Evolutionary conservation across 1,284 basidiomycete genomes (phyloP).

Genomic region (Trametes versicolor): DNA sequence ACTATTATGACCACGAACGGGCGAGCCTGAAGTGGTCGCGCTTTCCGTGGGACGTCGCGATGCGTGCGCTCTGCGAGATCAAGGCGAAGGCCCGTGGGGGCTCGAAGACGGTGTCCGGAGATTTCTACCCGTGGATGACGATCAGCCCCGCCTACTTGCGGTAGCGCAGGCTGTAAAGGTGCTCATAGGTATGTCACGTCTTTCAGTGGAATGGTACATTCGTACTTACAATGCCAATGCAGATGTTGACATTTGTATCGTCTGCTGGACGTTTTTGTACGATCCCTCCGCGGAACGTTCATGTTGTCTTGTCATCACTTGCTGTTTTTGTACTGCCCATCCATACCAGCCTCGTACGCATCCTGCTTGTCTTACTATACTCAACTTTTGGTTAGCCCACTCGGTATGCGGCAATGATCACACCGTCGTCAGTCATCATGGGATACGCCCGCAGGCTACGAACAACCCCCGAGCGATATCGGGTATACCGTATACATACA

Average conservation of each 20-base stretch:
- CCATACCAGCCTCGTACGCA: too few relatives aligned
- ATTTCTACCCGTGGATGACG: conserved; percentile 4
- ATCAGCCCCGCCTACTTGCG: conserved; percentile 8
- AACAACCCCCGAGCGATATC: conserved; percentile 4
- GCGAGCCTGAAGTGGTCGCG: conserved; percentile 43
- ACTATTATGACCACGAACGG: conserved; percentile 49
- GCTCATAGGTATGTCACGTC: not conserved
- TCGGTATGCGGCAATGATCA: not conserved
- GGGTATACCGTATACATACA: conserved; percentile 21
- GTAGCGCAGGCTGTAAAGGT: not conserved
- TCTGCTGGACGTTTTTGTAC: not conserved
- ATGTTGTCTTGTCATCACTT: not conserved
- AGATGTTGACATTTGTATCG: not conserved
- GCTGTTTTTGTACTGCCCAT: not conserved
- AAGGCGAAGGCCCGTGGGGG: conserved; percentile 47
- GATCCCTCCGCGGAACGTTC: not conserved
- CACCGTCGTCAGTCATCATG: not conserved
- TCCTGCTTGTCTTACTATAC: not conserved
- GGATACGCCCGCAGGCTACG: conserved; percentile 1
- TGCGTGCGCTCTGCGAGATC: conserved; percentile 59
- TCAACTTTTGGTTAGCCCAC: too few relatives aligned
- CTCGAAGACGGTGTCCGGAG: not conserved
- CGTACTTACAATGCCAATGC: not conserved
- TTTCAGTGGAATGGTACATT: not conserved
- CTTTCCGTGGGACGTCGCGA: conserved; percentile 64